Percentiles rank a stretch among this genome's conserved stretches.
These are phyloP conservation scores for Thozetella sp. DNA, from an alignment of 495 filamentous ascomycete genomes.

Conservation along the genomic window DNA sequence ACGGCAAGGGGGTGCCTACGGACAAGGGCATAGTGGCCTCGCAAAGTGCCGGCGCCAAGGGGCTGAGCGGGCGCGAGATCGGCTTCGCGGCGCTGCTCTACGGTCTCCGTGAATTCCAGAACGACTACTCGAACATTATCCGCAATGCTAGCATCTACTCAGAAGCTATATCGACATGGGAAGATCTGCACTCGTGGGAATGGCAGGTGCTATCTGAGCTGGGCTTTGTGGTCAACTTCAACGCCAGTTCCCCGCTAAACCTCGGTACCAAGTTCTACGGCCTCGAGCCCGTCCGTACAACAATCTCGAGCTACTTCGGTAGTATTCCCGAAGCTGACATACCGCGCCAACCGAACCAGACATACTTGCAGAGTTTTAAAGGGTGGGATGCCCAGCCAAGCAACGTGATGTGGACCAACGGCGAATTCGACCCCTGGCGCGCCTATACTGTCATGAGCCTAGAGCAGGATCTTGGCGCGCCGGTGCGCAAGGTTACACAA, in stretches of 20 bases:
- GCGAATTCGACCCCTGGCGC: slow-evolving; percentile 14
- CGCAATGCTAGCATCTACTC: background rate
- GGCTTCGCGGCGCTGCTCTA: background rate
- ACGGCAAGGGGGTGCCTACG: background rate
- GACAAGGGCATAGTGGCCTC: background rate
- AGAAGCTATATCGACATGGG: background rate
- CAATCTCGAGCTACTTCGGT: background rate
- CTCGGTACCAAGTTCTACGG: background rate
- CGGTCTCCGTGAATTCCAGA: no score
- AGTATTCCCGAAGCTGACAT: background rate
- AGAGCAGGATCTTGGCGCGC: background rate
- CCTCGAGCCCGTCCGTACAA: background rate
- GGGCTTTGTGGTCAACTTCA: background rate
- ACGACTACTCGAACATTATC: background rate
- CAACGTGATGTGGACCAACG: slow-evolving; percentile 13
- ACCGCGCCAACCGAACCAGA: background rate
- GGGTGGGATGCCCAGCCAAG: slow-evolving; percentile 8
- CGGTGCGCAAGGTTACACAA: background rate
- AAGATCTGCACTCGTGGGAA: slow-evolving; percentile 1
- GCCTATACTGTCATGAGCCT: background rate
- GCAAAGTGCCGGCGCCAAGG: background rate
- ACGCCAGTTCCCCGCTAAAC: background rate
- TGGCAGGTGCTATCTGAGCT: slow-evolving; percentile 1
- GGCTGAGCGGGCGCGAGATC: background rate
- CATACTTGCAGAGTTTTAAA: background rate